A percentile compares a stretch with the other conserved stretches of the same genome.
Evolutionary conservation across 176 grass and related monocot genomes (phyloP).

Genomic region (Dendrocalamus sinicus): DNA sequence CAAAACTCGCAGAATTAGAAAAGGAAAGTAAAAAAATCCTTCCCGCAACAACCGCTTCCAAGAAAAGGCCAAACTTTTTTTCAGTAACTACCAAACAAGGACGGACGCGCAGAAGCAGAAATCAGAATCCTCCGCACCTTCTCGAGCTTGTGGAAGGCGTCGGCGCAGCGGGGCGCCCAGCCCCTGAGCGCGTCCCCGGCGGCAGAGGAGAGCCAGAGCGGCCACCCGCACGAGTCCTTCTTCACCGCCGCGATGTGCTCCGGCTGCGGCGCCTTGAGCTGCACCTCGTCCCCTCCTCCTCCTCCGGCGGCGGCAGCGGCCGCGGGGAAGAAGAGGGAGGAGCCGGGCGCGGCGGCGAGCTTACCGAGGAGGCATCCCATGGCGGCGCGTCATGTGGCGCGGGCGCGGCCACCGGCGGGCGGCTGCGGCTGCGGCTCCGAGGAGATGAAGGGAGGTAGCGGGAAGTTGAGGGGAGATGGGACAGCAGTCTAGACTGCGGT

Average conservation of each 20-base stretch:
- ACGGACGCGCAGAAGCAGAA: neutral
- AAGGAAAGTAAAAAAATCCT: conserved; percentile 13
- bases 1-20: neutral
- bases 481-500: neutral
- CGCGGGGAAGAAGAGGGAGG: conserved; percentile 61
- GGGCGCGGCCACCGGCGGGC: conserved; percentile 8
- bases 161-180: conserved; percentile 79
- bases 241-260: conserved; percentile 49
- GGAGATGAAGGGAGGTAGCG: conserved; percentile 39
- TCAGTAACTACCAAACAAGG: conserved; percentile 6
- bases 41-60: conserved; percentile 1
- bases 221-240: conserved; percentile 77
- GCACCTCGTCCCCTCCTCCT: conserved; percentile 12
- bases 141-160: conserved; percentile 85
- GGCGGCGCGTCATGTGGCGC: conserved; percentile 50
- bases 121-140: conserved; percentile 55
- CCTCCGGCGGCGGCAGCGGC: neutral
- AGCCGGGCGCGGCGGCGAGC: conserved; percentile 48
- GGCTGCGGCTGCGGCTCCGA: conserved; percentile 28
- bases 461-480: conserved; percentile 40
- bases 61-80: conserved; percentile 2
- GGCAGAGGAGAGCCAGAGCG: conserved; percentile 74
- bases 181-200: conserved; percentile 81
- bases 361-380: conserved; percentile 96
- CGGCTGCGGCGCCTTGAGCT: conserved; percentile 50